Conservation (phyloP, 176 grass and related monocot species). For the Eremochloa ophiuroides region DNA sequence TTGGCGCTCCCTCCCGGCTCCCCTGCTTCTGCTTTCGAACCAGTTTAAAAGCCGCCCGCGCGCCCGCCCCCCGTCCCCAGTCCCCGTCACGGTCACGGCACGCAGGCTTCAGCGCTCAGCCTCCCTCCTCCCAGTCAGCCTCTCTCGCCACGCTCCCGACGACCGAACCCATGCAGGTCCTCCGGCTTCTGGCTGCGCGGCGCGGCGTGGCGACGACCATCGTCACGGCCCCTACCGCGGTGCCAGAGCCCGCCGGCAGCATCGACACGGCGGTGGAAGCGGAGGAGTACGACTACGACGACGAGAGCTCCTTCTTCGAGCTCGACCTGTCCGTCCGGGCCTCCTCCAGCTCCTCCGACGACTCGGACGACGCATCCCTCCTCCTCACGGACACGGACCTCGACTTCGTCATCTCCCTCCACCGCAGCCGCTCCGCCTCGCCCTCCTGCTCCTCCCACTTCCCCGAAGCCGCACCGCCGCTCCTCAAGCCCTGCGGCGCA, state of each 20-base stretch:
- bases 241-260: not conserved
- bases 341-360: slow-evolving; percentile 29
- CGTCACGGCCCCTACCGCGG: not conserved
- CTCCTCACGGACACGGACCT: not conserved
- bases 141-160: not conserved
- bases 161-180: slow-evolving; percentile 18
- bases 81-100: not conserved
- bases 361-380: slow-evolving; percentile 13
- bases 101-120: not conserved
- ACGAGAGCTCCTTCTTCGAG: slow-evolving; percentile 71
- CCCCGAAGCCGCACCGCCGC: not conserved
- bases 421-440: slow-evolving; percentile 33
- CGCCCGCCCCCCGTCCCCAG: not conserved
- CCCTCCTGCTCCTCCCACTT: not conserved
- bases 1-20: not conserved
- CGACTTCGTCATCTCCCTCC: slow-evolving; percentile 44
- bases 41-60: not conserved
- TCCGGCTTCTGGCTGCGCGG: slow-evolving; percentile 27
- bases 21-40: not conserved
- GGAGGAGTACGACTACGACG: slow-evolving; percentile 17
- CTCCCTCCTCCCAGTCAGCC: not conserved
- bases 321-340: slow-evolving; percentile 48
- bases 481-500: slow-evolving; percentile 5
- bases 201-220: not conserved
- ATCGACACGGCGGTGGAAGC: slow-evolving; percentile 22